phyloP scores from a whole-genome alignment of 352 stramenopile genomes.

The Pythium graminicola region DNA sequence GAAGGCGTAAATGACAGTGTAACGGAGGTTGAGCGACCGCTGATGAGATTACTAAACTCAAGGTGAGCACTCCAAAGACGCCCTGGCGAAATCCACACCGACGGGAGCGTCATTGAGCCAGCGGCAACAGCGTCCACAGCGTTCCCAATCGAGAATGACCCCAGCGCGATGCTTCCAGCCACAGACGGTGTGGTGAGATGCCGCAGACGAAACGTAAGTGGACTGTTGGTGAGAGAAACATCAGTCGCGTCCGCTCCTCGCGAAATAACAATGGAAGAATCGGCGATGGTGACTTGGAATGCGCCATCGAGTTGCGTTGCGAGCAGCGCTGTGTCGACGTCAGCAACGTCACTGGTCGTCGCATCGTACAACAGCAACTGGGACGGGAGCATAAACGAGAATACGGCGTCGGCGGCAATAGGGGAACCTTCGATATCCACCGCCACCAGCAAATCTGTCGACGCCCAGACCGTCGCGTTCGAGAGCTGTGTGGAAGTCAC shows the following conservation, averaged over 20 bases:
- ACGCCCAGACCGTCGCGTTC: slow-evolving; percentile 12
- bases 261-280: slow-evolving; percentile 22
- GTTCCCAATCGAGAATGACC: slow-evolving; percentile 26
- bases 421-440: slow-evolving; percentile 5
- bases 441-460: slow-evolving; percentile 7
- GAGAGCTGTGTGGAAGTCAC: slow-evolving; percentile 13
- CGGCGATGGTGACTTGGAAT: not conserved
- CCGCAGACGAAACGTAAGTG: slow-evolving; percentile 9
- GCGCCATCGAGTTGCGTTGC: slow-evolving; percentile 14
- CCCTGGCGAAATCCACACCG: slow-evolving; percentile 33
- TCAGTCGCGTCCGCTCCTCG: slow-evolving; percentile 21
- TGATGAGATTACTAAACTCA: slow-evolving; percentile 26
- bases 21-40: slow-evolving; percentile 32
- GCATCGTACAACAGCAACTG: not conserved
- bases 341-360: not conserved
- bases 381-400: slow-evolving; percentile 3
- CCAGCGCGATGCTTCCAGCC: slow-evolving; percentile 23
- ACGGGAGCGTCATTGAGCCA: slow-evolving; percentile 9
- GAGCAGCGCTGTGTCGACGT: slow-evolving; percentile 17
- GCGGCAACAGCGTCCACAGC: not conserved
- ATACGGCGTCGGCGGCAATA: slow-evolving; percentile 16
- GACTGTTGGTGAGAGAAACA: not conserved
- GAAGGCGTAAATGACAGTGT: slow-evolving; percentile 26
- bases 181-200: slow-evolving; percentile 11
- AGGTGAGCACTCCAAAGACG: slow-evolving; percentile 22